phyloP scores from a whole-genome alignment of 495 filamentous ascomycete species.

The Talaromyces proteolyticus region DNA sequence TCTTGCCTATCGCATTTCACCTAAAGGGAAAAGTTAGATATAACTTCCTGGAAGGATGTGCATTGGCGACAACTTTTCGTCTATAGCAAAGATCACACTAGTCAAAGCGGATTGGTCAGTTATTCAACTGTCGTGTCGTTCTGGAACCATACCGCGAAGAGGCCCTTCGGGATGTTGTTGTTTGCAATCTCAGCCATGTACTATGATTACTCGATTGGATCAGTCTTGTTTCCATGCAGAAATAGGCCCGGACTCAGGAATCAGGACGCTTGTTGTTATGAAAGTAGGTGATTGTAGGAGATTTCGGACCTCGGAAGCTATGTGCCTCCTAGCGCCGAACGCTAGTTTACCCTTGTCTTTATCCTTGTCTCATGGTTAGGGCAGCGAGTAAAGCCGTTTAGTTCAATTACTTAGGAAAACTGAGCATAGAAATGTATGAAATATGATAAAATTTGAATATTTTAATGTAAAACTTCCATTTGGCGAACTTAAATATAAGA shows the following conservation, averaged over 20 bases:
- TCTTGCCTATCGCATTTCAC: conserved; percentile 1
- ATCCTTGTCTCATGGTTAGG: background rate
- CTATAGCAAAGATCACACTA: background rate
- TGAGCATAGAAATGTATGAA: background rate
- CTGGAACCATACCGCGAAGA: background rate
- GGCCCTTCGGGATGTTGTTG: background rate
- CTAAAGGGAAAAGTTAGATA: background rate
- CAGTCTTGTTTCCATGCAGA: too few relatives aligned
- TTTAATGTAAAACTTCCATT: background rate
- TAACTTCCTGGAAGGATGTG: background rate
- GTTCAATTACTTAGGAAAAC: background rate
- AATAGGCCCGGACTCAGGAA: too few relatives aligned
- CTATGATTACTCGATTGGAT: background rate
- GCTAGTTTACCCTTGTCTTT: background rate
- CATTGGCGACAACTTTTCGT: background rate
- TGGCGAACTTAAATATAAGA: background rate
- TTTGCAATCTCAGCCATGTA: background rate
- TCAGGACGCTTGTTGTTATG: too few relatives aligned
- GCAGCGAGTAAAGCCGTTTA: background rate
- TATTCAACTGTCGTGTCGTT: background rate
- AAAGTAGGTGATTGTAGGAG: too few relatives aligned
- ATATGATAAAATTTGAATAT: background rate
- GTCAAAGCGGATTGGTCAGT: background rate
- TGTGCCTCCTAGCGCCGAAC: background rate
- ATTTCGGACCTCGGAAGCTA: background rate